These are phyloP conservation scores for Boletus calvinii DNA, from an alignment of 1,284 basidiomycete species.

Conservation along the genomic window DNA sequence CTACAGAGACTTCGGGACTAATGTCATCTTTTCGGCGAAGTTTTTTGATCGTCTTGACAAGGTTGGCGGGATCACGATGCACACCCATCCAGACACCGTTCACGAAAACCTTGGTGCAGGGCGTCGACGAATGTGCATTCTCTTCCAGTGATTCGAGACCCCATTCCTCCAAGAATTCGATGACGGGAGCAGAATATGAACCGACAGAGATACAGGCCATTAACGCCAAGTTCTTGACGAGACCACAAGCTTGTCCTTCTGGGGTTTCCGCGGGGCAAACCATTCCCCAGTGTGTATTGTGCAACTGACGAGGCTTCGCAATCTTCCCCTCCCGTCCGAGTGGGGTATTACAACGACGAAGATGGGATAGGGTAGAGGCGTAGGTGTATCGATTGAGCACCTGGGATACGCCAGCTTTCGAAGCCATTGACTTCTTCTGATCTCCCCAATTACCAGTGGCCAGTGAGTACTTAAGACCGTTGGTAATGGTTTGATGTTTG, in stretches of 20 bases:
- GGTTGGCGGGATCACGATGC: constrained; percentile 91
- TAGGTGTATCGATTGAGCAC: constrained; percentile 99
- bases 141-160: constrained; percentile 92
- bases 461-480: constrained; percentile 96
- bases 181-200: constrained; percentile 92
- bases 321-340: constrained; percentile 99
- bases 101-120: constrained; percentile 96
- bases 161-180: constrained; percentile 99
- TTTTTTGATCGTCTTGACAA: constrained; percentile 92
- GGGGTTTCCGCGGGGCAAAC: constrained; percentile 99
- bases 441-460: constrained; percentile 99
- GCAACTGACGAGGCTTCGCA: constrained; percentile 97
- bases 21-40: constrained; percentile 95
- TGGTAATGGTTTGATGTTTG: constrained; percentile 96
- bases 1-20: constrained; percentile 93
- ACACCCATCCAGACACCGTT: constrained; percentile 99
- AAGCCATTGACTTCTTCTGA: constrained; percentile 97
- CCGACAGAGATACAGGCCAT: constrained; percentile 99
- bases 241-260: constrained; percentile 98
- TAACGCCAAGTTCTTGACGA: constrained; percentile 97
- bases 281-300: constrained; percentile 99
- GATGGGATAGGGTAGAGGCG: constrained; percentile 95
- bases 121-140: constrained; percentile 78
- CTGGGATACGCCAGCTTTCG: constrained; percentile 98
- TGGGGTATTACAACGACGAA: constrained; percentile 97